phyloP scores from a whole-genome alignment of 1,139 yeast species.

The Yamadazyma sp. region DNA sequence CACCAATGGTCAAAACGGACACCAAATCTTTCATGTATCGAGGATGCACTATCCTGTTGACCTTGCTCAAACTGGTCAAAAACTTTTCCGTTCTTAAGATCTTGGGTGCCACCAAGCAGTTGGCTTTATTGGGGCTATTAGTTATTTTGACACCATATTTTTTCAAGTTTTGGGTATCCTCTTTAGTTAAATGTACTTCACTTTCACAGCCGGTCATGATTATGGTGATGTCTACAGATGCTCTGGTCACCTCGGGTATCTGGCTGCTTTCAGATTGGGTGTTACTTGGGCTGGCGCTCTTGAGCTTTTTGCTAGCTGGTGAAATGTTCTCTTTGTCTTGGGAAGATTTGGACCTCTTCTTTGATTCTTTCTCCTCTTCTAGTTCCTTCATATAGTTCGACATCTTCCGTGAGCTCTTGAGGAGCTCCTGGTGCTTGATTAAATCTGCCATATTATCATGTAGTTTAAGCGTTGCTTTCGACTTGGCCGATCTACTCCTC shows the following conservation, averaged over 20 bases:
- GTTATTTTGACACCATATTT: slow-evolving; percentile 42
- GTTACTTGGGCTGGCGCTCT: slow-evolving; percentile 14
- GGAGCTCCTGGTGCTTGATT: slow-evolving; percentile 54
- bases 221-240: slow-evolving; percentile 27
- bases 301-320: slow-evolving; percentile 12
- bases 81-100: slow-evolving; percentile 85
- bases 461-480: slow-evolving; percentile 64
- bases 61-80: slow-evolving; percentile 45
- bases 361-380: slow-evolving; percentile 16
- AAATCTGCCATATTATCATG: slow-evolving; percentile 69
- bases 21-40: slow-evolving; percentile 45
- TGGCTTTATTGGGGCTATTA: slow-evolving; percentile 28
- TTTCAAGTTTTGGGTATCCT: slow-evolving; percentile 27
- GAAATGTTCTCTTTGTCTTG: slow-evolving; percentile 10
- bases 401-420: slow-evolving; percentile 42
- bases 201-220: slow-evolving; percentile 67
- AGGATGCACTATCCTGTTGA: slow-evolving; percentile 46
- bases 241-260: neutral
- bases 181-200: slow-evolving; percentile 37
- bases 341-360: slow-evolving; percentile 8
- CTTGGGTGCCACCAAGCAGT: slow-evolving; percentile 73
- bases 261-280: neutral
- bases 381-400: slow-evolving; percentile 34
- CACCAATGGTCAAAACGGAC: slow-evolving; percentile 23
- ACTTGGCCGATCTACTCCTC: slow-evolving; percentile 54